A percentile compares a stretch with the other conserved stretches of the same genome.
Evolutionary conservation across 768 basidiomycete genomes (phyloP).

Genomic region (Termitomyces sp.): DNA sequence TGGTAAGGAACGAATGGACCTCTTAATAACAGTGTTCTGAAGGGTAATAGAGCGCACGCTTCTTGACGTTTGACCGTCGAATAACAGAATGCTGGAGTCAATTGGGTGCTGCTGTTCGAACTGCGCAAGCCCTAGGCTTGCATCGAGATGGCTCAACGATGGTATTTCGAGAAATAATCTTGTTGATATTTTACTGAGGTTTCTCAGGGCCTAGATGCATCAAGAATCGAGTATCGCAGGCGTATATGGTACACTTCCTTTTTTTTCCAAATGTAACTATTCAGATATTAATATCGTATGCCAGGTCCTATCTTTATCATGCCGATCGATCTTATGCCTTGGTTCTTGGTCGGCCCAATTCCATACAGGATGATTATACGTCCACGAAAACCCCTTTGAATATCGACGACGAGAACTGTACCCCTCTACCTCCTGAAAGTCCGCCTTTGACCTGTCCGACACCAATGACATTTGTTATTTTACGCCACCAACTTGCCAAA

Average conservation of each 20-base stretch:
- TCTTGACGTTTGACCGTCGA: conserved; percentile 69
- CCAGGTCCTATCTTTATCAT: conserved; percentile 86
- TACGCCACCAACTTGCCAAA: conserved; percentile 74
- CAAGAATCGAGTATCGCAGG: conserved; percentile 82
- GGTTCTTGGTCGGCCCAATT: conserved; percentile 84
- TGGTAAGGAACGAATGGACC: conserved; percentile 50
- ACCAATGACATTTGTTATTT: conserved; percentile 81
- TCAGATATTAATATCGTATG: not conserved
- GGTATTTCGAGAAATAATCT: conserved; percentile 37
- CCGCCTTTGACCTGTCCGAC: conserved; percentile 69
- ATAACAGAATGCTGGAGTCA: conserved; percentile 98
- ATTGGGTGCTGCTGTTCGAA: conserved; percentile 86
- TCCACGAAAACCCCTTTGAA: conserved; percentile 77
- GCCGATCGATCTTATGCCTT: conserved; percentile 91
- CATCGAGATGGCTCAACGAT: conserved; percentile 85
- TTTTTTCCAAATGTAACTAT: not conserved
- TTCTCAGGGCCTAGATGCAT: conserved; percentile 61
- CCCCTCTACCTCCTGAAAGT: conserved; percentile 40
- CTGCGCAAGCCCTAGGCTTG: conserved; percentile 89
- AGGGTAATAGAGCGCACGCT: conserved; percentile 42
- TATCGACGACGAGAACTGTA: conserved; percentile 54
- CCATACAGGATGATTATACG: conserved; percentile 86
- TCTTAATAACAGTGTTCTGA: conserved; percentile 38
- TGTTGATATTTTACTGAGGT: conserved; percentile 1
- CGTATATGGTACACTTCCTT: conserved; percentile 69